Conservation (phyloP, 164 flowering plant species). For the Kalanchoe fedtschenkoi region DNA sequence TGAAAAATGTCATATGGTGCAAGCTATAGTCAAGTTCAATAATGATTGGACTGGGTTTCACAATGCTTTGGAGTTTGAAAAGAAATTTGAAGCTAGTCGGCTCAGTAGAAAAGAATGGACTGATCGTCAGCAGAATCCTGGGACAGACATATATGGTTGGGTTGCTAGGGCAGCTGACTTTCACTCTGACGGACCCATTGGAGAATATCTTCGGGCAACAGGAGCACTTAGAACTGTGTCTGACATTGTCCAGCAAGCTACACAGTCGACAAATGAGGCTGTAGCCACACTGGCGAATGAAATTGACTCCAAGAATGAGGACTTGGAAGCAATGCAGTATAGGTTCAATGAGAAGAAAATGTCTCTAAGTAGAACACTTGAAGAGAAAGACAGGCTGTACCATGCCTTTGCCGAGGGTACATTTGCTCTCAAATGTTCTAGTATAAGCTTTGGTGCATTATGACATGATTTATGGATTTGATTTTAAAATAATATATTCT, state of each 20-base stretch:
- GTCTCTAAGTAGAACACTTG: constrained; percentile 39
- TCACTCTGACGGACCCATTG: constrained; percentile 32
- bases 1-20: constrained; percentile 12
- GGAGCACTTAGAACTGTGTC: constrained; percentile 36
- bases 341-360: constrained; percentile 36
- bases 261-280: constrained; percentile 17
- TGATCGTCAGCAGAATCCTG: constrained; percentile 12
- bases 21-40: constrained; percentile 31
- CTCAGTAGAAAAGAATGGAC: constrained; percentile 43
- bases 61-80: constrained; percentile 49
- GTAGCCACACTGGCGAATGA: constrained; percentile 33
- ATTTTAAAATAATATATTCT: neutral
- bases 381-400: constrained; percentile 52
- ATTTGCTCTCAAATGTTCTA: neutral
- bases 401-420: constrained; percentile 42
- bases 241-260: constrained; percentile 29
- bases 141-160: constrained; percentile 47
- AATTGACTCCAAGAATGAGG: constrained; percentile 37
- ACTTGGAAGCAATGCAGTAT: constrained; percentile 25
- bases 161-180: constrained; percentile 51
- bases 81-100: constrained; percentile 26
- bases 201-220: constrained; percentile 35
- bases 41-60: constrained; percentile 46
- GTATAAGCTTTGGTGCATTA: neutral
- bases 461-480: neutral